Conservation (phyloP, 208 protist genomes). For the Leishmania braziliensis region DNA sequence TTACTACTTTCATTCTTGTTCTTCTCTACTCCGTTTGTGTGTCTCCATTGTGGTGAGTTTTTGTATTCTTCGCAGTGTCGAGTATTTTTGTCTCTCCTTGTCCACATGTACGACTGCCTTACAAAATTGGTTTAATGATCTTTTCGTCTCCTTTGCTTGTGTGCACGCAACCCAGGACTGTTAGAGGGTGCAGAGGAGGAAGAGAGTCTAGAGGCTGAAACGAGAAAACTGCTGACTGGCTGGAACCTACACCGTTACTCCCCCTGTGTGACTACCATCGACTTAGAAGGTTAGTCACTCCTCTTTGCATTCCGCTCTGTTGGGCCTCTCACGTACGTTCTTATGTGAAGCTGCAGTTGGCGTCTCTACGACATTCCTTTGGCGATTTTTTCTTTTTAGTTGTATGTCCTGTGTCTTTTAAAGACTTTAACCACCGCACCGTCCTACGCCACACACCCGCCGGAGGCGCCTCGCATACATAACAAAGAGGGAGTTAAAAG, state of each 20-base stretch:
- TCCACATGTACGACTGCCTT: neutral
- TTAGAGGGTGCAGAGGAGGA: neutral
- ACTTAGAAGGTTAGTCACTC: neutral
- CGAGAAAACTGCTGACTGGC: neutral
- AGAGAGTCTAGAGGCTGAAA: neutral
- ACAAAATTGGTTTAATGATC: neutral
- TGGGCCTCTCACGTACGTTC: neutral
- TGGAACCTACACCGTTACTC: neutral
- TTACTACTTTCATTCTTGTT: neutral
- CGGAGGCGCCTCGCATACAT: neutral
- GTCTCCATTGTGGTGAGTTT: neutral
- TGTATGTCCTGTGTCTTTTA: neutral
- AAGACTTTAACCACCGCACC: no score
- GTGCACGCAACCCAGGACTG: neutral
- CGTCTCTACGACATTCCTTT: neutral
- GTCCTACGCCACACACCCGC: no score
- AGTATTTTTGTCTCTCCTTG: neutral
- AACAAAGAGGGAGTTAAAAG: neutral
- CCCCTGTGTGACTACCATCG: neutral
- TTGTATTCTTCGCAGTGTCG: no score
- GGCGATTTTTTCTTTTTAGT: constrained; percentile 18
- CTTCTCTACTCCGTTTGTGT: neutral
- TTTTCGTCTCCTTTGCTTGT: neutral
- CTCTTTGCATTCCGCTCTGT: neutral
- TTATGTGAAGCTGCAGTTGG: neutral